Evolutionary conservation across 306 rosid genomes (phyloP).

Genomic region (Cicer pinnatifidum): DNA sequence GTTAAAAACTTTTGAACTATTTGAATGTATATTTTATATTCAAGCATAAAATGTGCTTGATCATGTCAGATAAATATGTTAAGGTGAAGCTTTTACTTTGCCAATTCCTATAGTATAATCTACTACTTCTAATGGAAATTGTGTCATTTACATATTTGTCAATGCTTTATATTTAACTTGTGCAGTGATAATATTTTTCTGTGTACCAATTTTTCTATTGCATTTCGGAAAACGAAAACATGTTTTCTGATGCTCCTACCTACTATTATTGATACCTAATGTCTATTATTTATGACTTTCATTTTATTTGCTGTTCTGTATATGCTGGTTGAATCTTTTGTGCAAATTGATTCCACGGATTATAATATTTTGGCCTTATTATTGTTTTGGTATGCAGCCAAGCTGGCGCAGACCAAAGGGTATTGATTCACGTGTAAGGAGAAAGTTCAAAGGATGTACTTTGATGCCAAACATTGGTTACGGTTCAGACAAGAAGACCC

Average conservation of each 20-base stretch:
- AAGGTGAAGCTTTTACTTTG: not conserved
- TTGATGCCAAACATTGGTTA: constrained; percentile 79
- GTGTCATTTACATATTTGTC: not conserved
- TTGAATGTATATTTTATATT: not conserved
- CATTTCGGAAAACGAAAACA: not conserved
- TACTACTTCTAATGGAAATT: not conserved
- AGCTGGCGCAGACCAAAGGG: constrained; percentile 85
- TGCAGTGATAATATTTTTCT: not conserved
- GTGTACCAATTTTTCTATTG: not conserved
- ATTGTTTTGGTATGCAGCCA: constrained; percentile 42
- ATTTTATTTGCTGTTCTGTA: not conserved
- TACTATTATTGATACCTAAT: not conserved
- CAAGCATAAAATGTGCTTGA: not conserved
- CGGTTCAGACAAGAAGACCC: constrained; percentile 76
- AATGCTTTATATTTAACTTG: not conserved
- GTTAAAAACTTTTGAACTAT: not conserved
- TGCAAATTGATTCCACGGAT: not conserved
- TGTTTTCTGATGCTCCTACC: not conserved
- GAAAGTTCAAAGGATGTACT: constrained; percentile 71
- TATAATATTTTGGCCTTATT: not conserved
- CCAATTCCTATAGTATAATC: not conserved
- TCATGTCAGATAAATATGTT: too few relatives aligned
- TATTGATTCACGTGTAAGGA: constrained; percentile 82
- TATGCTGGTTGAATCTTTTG: not conserved
- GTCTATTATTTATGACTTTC: not conserved